These are phyloP conservation scores for Chaetoscypha palmicola DNA, from an alignment of 2,329 filamentous ascomycete genomes.

Conservation along the genomic window DNA sequence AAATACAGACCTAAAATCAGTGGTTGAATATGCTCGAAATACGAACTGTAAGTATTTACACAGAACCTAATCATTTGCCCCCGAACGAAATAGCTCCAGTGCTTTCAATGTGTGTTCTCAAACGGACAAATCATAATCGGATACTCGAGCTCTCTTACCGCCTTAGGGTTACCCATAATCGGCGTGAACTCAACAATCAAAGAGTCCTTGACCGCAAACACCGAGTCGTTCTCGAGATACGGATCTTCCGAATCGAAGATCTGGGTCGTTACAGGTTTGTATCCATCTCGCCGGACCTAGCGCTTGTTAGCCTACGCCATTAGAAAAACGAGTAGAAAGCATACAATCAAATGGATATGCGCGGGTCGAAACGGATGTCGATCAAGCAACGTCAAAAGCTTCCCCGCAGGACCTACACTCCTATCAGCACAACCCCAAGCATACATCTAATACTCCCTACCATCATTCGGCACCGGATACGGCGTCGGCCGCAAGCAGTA, in stretches of 20 bases:
- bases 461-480: constrained; percentile 30
- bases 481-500: constrained; percentile 43
- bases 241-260: constrained; percentile 65
- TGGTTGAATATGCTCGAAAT: constrained; percentile 54
- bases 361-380: constrained; percentile 55
- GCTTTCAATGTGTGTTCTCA: neutral
- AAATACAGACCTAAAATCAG: constrained; percentile 52
- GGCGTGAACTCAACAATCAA: constrained; percentile 45
- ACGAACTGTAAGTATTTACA: too few species aligned
- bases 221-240: constrained; percentile 49
- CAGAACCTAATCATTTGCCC: too few species aligned
- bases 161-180: constrained; percentile 32
- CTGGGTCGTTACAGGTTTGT: constrained; percentile 67
- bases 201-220: constrained; percentile 48
- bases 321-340: constrained; percentile 13
- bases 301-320: neutral
- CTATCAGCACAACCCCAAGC: constrained; percentile 5
- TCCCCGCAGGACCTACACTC: constrained; percentile 45
- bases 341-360: constrained; percentile 56
- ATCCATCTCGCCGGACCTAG: constrained; percentile 31
- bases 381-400: constrained; percentile 50
- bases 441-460: constrained; percentile 12
- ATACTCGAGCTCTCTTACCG: constrained; percentile 30
- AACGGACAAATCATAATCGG: constrained; percentile 16
- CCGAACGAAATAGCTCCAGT: neutral